Conservation (phyloP, 306 rosid species). For the Hippophae gyantsensis region DNA sequence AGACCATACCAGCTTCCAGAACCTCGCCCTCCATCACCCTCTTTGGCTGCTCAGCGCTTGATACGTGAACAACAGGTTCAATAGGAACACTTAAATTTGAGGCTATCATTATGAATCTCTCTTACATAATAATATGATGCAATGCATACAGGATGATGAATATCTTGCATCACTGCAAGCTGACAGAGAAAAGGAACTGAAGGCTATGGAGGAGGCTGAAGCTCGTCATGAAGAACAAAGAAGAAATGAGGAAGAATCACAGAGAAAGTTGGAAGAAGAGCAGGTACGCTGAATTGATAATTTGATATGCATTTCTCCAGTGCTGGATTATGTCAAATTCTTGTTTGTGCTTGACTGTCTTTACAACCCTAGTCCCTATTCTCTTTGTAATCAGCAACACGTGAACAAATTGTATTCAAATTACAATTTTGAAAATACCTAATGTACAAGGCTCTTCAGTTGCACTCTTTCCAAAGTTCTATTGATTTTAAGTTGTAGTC, state of each 20-base stretch:
- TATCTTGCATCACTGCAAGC: slow-evolving; percentile 82
- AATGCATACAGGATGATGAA: slow-evolving; percentile 72
- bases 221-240: slow-evolving; percentile 76
- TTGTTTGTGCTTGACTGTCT: background rate
- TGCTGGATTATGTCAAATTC: slow-evolving; percentile 1
- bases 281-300: slow-evolving; percentile 36
- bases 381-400: background rate
- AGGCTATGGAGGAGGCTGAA: slow-evolving; percentile 66
- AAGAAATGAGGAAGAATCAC: slow-evolving; percentile 63
- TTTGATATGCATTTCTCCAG: background rate
- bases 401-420: background rate
- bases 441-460: no score
- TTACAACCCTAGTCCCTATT: background rate
- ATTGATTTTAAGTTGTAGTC: no score
- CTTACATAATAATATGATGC: slow-evolving; percentile 13
- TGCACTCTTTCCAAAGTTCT: no score
- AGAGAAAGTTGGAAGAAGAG: slow-evolving; percentile 64
- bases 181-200: slow-evolving; percentile 81
- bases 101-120: slow-evolving; percentile 1
- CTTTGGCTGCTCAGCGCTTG: slow-evolving; percentile 74
- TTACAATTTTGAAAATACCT: no score
- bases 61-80: slow-evolving; percentile 92
- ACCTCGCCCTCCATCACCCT: slow-evolving; percentile 80
- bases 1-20: slow-evolving; percentile 28
- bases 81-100: slow-evolving; percentile 6